phyloP scores from a whole-genome alignment of 176 grass and related monocot genomes.

The Saccharum officinarum region DNA sequence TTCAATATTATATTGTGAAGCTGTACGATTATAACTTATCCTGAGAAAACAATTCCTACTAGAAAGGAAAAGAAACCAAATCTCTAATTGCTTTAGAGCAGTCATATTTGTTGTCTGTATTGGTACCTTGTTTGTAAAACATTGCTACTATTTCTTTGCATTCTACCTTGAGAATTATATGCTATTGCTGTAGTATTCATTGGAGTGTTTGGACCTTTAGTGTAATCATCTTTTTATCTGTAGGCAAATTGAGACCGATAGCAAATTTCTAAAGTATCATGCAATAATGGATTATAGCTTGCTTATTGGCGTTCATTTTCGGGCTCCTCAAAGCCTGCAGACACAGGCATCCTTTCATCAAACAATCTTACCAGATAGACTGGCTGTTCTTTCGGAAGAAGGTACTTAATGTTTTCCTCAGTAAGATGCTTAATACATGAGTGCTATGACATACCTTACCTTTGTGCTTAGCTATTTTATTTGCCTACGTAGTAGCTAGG shows the following conservation, averaged over 20 bases:
- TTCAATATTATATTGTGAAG: background rate
- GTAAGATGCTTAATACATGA: background rate
- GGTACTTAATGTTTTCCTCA: conserved; percentile 38
- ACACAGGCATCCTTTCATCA: conserved; percentile 44
- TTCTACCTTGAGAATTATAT: background rate
- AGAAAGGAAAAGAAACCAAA: background rate
- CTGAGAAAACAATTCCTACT: background rate
- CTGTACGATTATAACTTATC: background rate
- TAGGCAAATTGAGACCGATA: conserved; percentile 89
- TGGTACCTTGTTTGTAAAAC: background rate
- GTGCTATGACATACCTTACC: too few relatives aligned
- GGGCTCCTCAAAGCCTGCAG: conserved; percentile 76
- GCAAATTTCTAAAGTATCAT: conserved; percentile 64
- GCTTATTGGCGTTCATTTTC: conserved; percentile 89
- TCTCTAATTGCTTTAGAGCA: background rate
- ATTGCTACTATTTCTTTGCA: background rate
- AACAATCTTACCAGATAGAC: conserved; percentile 48
- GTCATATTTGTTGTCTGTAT: background rate
- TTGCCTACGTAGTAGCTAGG: background rate
- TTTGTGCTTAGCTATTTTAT: background rate
- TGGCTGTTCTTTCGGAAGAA: conserved; percentile 80
- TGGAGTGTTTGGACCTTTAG: background rate
- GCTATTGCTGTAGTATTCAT: background rate
- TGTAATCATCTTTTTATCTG: conserved; percentile 4
- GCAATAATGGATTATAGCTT: conserved; percentile 99